Evolutionary conservation across 2,329 filamentous ascomycete species (phyloP).

Genomic region (Trichoderma cornu-damae): DNA sequence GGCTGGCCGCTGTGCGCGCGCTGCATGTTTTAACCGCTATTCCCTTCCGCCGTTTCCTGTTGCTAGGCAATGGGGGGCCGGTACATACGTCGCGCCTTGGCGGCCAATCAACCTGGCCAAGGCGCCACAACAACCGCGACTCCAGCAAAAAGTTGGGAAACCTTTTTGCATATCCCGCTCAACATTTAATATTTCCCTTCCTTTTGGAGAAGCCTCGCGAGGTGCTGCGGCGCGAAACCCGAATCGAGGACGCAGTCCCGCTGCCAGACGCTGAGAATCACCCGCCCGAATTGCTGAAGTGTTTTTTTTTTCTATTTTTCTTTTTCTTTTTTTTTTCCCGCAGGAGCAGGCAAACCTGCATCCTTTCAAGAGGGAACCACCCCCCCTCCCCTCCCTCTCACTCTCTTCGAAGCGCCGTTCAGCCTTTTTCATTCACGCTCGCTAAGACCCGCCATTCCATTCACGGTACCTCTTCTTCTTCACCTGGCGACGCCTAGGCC

Average conservation of each 20-base stretch:
- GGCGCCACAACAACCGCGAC: constrained; percentile 20
- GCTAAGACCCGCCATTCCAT: constrained; percentile 18
- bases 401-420: constrained; percentile 3
- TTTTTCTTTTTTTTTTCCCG: too few species aligned
- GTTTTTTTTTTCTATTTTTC: too few species aligned
- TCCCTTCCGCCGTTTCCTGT: constrained; percentile 19
- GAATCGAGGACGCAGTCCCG: neutral
- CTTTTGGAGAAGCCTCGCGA: neutral
- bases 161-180: too few species aligned
- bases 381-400: neutral
- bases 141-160: constrained; percentile 2
- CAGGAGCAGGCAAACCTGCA: neutral
- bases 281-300: neutral
- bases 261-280: neutral
- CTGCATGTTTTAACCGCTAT: neutral
- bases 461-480: neutral
- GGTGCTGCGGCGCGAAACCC: neutral
- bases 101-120: constrained; percentile 17
- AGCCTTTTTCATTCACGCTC: constrained; percentile 13
- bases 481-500: neutral
- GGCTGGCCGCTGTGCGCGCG: neutral
- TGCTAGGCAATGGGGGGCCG: constrained; percentile 25
- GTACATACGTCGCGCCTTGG: constrained; percentile 15
- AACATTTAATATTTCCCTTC: constrained; percentile 12
- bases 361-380: neutral